Conservation (phyloP, 2,329 filamentous ascomycete species). For the Rutstroemia sp. region DNA sequence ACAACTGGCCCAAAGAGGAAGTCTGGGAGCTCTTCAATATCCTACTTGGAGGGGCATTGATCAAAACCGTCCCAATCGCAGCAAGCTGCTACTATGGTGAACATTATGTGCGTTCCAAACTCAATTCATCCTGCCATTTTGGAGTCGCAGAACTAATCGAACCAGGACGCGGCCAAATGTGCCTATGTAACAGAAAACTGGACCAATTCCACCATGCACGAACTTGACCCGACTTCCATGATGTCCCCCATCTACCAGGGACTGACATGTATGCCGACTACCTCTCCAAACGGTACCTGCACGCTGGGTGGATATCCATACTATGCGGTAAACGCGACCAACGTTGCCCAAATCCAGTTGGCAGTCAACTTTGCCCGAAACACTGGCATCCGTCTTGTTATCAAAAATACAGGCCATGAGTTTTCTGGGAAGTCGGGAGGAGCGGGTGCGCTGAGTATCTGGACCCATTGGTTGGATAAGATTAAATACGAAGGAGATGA, state of each 20-base stretch:
- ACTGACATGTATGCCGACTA: slow-evolving; percentile 31
- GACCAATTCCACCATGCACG: slow-evolving; percentile 33
- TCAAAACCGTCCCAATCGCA: slow-evolving; percentile 37
- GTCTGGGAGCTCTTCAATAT: slow-evolving; percentile 41
- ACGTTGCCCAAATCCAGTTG: slow-evolving; percentile 16
- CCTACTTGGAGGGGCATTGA: slow-evolving; percentile 35
- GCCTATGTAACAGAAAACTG: slow-evolving; percentile 25
- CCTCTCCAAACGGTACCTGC: slow-evolving; percentile 6
- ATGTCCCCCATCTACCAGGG: slow-evolving; percentile 40
- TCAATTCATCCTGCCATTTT: slow-evolving; percentile 24
- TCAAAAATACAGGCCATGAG: slow-evolving; percentile 41
- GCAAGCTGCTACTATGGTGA: slow-evolving; percentile 34
- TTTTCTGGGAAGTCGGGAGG: slow-evolving; percentile 40
- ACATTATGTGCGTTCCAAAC: background rate
- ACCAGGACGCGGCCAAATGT: slow-evolving; percentile 30
- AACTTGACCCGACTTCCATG: slow-evolving; percentile 35
- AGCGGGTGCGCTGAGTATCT: slow-evolving; percentile 39
- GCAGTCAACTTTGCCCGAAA: slow-evolving; percentile 31
- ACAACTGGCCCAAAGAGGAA: slow-evolving; percentile 39
- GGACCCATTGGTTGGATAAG: slow-evolving; percentile 40
- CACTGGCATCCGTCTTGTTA: slow-evolving; percentile 27
- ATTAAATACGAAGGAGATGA: slow-evolving; percentile 29
- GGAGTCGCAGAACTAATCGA: slow-evolving; percentile 25
- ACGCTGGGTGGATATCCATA: slow-evolving; percentile 14
- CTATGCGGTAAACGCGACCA: slow-evolving; percentile 22